Conservation (phyloP, 805 yeast genomes). For the Yarrowia porcina region DNA sequence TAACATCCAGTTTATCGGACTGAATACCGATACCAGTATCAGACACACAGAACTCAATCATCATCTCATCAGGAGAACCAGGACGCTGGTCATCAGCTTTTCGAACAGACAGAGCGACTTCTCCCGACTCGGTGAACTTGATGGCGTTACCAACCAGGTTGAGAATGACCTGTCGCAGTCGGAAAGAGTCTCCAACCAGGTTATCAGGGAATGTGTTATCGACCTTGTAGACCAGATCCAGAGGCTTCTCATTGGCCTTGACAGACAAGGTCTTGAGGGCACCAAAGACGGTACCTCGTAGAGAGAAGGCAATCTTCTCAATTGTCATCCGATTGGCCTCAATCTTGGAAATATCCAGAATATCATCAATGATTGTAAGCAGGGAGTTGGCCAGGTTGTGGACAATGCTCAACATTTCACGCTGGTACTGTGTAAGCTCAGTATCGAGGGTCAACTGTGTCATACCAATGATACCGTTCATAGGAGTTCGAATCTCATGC, state of each 20-base stretch:
- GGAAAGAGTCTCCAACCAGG: constrained; percentile 82
- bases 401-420: constrained; percentile 87
- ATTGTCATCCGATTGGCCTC: constrained; percentile 93
- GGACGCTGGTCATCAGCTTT: constrained; percentile 46
- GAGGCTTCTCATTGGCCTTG: constrained; percentile 80
- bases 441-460: constrained; percentile 86
- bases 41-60: constrained; percentile 78
- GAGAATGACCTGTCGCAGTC: constrained; percentile 80
- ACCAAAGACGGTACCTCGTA: constrained; percentile 84
- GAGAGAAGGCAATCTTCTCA: constrained; percentile 80
- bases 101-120: constrained; percentile 70
- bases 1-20: constrained; percentile 76
- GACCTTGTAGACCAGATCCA: constrained; percentile 74
- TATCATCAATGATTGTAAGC: constrained; percentile 83
- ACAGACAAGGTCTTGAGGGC: constrained; percentile 87
- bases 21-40: constrained; percentile 92
- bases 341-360: constrained; percentile 86
- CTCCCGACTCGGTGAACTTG: constrained; percentile 79
- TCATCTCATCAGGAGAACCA: constrained; percentile 45
- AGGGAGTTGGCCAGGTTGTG: constrained; percentile 83
- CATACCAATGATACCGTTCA: constrained; percentile 92
- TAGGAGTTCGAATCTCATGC: constrained; percentile 85
- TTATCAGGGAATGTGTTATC: constrained; percentile 86
- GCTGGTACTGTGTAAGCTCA: constrained; percentile 83
- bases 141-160: constrained; percentile 88